Conservation (phyloP, 2,329 filamentous ascomycete species). For the Phialophora chinensis region DNA sequence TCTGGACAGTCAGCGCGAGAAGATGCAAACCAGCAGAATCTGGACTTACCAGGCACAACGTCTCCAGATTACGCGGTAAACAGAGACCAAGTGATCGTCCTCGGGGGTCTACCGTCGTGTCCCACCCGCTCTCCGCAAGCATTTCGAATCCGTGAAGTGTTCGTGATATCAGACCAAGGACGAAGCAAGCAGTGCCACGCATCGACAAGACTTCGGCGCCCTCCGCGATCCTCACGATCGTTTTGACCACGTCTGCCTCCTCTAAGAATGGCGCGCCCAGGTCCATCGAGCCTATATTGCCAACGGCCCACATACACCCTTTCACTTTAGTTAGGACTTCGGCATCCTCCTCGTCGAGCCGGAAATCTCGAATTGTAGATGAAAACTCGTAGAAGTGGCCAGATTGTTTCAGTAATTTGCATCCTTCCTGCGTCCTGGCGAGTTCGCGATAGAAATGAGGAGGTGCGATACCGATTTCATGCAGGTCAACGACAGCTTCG, state of each 20-base stretch:
- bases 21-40: background rate
- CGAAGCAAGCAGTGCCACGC: slow-evolving; percentile 94
- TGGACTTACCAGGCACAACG: slow-evolving; percentile 68
- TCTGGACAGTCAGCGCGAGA: slow-evolving; percentile 25
- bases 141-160: slow-evolving; percentile 93
- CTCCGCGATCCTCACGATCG: slow-evolving; percentile 88
- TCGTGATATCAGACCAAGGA: slow-evolving; percentile 87
- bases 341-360: slow-evolving; percentile 80
- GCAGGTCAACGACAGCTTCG: slow-evolving; percentile 65
- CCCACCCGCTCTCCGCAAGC: slow-evolving; percentile 87
- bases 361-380: slow-evolving; percentile 83
- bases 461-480: slow-evolving; percentile 70
- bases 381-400: slow-evolving; percentile 96
- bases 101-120: slow-evolving; percentile 81
- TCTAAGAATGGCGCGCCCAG: slow-evolving; percentile 93
- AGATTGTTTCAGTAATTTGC: slow-evolving; percentile 85
- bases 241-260: slow-evolving; percentile 82
- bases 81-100: slow-evolving; percentile 87
- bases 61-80: slow-evolving; percentile 77
- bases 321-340: slow-evolving; percentile 94
- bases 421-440: slow-evolving; percentile 90
- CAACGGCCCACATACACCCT: slow-evolving; percentile 95
- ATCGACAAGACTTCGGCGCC: slow-evolving; percentile 87
- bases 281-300: slow-evolving; percentile 98
- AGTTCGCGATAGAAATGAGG: slow-evolving; percentile 97